Evolutionary conservation across 2,329 filamentous ascomycete genomes (phyloP), one percentile per base, ranked within the genome.

Genomic region (Cyphellophora attinorum): DNA sequence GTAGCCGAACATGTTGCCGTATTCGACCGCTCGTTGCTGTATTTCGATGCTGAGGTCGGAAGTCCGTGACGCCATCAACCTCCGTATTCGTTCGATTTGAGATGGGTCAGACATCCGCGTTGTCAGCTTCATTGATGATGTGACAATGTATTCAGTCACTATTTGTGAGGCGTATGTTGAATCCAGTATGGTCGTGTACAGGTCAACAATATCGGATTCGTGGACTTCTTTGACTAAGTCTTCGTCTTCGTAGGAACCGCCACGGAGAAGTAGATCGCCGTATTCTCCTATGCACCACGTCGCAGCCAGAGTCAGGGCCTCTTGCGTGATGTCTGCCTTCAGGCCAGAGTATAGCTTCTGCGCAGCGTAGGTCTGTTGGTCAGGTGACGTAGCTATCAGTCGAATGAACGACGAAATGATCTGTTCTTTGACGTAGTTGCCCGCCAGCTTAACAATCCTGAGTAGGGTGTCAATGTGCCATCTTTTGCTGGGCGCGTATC

Each of bases 401-500:
- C 93, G 82, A 40, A 98, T 82, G 54, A 98, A 96, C 0, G 91
- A 96, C 0, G 91, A 95, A 38, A 98, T 62, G 40, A 98, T 98
- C 50, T 93, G 91, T 57, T 98, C 91, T 59, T 95, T 96, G 48
- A 98, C 88, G 52, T 91, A 94, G 60, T 93, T 94, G 30, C 91
- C 91, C 34, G 91, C 91, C 46, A 98, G 69, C 39, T 88, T 94
- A 49, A 98, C 62, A 15, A 98, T 86, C 14, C 93, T 76, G 35
- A 98, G 68, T 80, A 98, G 95, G 2, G 93, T 98, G 54, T 98
- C 91, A 48, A 96, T 81, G 56, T 98, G 91, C 91, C 91, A 98
- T 55, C 91, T 74, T 64, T 96, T 96, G 63, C 91, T 96, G 1
- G 91, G 93, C 2, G 91, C 84, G 60, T 85, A 98, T 46, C 89